These are phyloP conservation scores for Scalesia atractyloides DNA, from an alignment of 129 eudicot genomes.

Conservation along the genomic window DNA sequence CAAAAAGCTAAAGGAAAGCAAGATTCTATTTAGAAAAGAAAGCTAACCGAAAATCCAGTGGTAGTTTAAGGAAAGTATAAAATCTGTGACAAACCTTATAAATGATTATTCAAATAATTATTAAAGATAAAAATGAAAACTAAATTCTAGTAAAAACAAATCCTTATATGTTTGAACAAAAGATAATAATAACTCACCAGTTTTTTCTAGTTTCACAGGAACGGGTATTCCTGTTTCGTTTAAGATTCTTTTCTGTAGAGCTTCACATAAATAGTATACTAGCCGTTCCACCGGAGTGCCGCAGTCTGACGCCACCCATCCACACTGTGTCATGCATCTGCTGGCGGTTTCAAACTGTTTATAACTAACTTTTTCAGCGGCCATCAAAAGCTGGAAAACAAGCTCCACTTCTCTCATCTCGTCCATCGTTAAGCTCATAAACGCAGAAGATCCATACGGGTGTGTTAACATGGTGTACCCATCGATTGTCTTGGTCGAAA, in stretches of 20 bases:
- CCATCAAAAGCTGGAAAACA: slow-evolving; percentile 49
- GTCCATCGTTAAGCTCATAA: slow-evolving; percentile 41
- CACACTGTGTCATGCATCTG: slow-evolving; percentile 45
- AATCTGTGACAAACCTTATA: no score
- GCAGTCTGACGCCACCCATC: slow-evolving; percentile 35
- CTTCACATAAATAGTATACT: slow-evolving; percentile 49
- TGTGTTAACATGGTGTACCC: slow-evolving; percentile 43
- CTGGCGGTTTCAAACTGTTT: slow-evolving; percentile 49
- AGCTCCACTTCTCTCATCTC: slow-evolving; percentile 59
- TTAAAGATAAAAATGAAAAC: no score
- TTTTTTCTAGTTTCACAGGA: slow-evolving; percentile 17
- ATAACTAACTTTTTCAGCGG: slow-evolving; percentile 51
- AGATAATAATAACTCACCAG: neutral
- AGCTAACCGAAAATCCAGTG: no score
- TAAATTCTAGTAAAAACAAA: no score
- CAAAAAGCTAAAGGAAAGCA: no score
- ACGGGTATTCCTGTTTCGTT: slow-evolving; percentile 40
- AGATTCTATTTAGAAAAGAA: no score
- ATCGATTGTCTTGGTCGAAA: slow-evolving; percentile 39
- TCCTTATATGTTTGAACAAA: no score
- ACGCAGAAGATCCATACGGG: slow-evolving; percentile 54
- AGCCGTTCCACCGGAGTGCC: slow-evolving; percentile 60
- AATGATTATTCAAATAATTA: no score
- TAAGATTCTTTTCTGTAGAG: slow-evolving; percentile 41
- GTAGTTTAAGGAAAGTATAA: no score